These are phyloP conservation scores for Mycena amicta DNA, from an alignment of 768 basidiomycete genomes.

Conservation along the genomic window DNA sequence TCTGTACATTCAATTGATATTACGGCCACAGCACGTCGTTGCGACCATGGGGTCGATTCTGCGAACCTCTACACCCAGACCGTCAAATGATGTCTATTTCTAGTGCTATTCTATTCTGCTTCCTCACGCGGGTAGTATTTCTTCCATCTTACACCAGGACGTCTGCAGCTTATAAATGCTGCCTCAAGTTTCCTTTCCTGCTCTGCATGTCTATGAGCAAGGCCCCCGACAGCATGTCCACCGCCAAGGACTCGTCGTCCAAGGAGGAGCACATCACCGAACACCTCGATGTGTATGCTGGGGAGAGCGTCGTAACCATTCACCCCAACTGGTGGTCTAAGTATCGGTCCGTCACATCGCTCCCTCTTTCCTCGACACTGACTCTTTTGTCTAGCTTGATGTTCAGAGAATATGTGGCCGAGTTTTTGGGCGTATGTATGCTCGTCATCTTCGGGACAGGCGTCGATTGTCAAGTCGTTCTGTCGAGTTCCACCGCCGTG, in stretches of 20 bases:
- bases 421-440: constrained; percentile 43
- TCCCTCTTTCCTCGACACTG: neutral
- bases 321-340: constrained; percentile 59
- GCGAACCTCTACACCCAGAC: neutral
- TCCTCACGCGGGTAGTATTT: neutral
- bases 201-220: constrained; percentile 14
- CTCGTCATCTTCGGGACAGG: constrained; percentile 41
- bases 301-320: constrained; percentile 34
- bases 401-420: constrained; percentile 52
- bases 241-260: neutral
- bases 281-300: constrained; percentile 27
- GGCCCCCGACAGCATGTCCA: constrained; percentile 7
- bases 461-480: constrained; percentile 49
- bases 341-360: constrained; percentile 43
- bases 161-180: neutral
- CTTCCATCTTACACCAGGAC: neutral
- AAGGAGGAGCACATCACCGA: constrained; percentile 9
- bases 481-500: constrained; percentile 49
- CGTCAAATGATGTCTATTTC: neutral
- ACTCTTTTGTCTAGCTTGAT: constrained; percentile 39
- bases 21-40: neutral
- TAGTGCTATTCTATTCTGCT: neutral
- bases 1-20: too few species aligned
- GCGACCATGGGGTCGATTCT: neutral
- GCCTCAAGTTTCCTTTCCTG: neutral